phyloP scores from a whole-genome alignment of 305 asterid genomes.

The Plantago rigida region DNA sequence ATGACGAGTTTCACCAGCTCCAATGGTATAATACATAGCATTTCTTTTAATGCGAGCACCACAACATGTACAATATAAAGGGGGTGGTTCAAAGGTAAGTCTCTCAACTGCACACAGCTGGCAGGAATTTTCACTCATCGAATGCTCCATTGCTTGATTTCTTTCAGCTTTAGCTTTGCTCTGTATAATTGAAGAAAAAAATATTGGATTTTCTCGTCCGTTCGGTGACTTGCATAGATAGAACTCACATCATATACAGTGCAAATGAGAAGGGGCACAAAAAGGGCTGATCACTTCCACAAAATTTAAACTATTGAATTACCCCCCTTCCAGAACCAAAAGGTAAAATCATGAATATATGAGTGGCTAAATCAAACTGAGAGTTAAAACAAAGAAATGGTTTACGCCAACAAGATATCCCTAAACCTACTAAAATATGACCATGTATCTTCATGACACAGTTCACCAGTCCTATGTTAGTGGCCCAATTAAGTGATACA shows the following conservation, averaged over 20 bases:
- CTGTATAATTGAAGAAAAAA: slow-evolving; percentile 39
- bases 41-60: slow-evolving; percentile 95
- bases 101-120: slow-evolving; percentile 97
- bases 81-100: slow-evolving; percentile 87
- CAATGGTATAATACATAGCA: slow-evolving; percentile 81
- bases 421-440: background rate
- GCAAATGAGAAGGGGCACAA: slow-evolving; percentile 18
- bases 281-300: slow-evolving; percentile 9
- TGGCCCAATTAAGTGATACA: background rate
- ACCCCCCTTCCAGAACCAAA: slow-evolving; percentile 17
- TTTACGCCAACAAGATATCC: background rate
- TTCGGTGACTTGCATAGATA: slow-evolving; percentile 14
- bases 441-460: background rate
- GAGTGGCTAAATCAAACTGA: background rate
- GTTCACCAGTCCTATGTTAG: background rate
- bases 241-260: slow-evolving; percentile 17
- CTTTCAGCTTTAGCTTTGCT: slow-evolving; percentile 91
- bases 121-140: slow-evolving; percentile 89
- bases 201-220: slow-evolving; percentile 14
- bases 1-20: slow-evolving; percentile 84
- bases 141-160: slow-evolving; percentile 83
- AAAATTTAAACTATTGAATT: slow-evolving; percentile 18
- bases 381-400: slow-evolving; percentile 19
- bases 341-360: slow-evolving; percentile 2
- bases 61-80: slow-evolving; percentile 80